A percentile compares a stretch with the other conserved stretches of the same genome.
These are phyloP conservation scores for Alternaria sp. DNA, from an alignment of 2,329 filamentous ascomycete species.

Conservation along the genomic window DNA sequence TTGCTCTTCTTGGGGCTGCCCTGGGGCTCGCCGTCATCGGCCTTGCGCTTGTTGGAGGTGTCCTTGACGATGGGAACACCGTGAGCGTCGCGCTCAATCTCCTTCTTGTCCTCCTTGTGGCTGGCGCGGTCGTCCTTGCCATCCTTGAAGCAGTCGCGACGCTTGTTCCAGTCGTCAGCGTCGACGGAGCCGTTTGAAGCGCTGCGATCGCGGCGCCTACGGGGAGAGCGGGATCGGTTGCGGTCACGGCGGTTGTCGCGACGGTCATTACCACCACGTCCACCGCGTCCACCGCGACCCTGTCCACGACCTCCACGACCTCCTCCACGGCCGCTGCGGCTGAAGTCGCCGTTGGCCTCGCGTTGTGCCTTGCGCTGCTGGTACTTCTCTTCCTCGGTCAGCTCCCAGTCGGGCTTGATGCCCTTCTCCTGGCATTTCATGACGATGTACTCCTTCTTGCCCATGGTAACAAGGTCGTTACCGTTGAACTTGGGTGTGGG, in stretches of 20 bases:
- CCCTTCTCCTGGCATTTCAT: conserved; percentile 58
- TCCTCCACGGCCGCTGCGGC: conserved; percentile 40
- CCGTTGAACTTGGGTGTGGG: conserved; percentile 86
- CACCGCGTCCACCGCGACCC: conserved; percentile 33
- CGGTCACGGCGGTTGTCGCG: conserved; percentile 33
- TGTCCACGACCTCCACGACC: conserved; percentile 41
- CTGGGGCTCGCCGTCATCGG: conserved; percentile 29
- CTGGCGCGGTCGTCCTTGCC: conserved; percentile 35
- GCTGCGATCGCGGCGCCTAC: conserved; percentile 36
- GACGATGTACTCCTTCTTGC: conserved; percentile 83
- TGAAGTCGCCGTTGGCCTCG: conserved; percentile 40
- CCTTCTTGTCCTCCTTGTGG: conserved; percentile 32
- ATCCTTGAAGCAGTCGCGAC: conserved; percentile 47
- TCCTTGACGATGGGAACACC: conserved; percentile 41
- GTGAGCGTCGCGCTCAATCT: conserved; percentile 35
- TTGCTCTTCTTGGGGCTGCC: conserved; percentile 44
- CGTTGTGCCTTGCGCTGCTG: conserved; percentile 19
- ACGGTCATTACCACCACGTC: conserved; percentile 30
- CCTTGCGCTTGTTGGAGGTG: conserved; percentile 46
- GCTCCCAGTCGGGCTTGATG: conserved; percentile 54
- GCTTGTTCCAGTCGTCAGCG: conserved; percentile 39
- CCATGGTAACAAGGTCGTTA: conserved; percentile 80
- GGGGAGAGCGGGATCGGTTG: conserved; percentile 31
- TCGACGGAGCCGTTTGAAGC: conserved; percentile 28
- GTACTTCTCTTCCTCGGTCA: conserved; percentile 36